Conservation (phyloP, 345 rosid genomes). For the Viola odorata region DNA sequence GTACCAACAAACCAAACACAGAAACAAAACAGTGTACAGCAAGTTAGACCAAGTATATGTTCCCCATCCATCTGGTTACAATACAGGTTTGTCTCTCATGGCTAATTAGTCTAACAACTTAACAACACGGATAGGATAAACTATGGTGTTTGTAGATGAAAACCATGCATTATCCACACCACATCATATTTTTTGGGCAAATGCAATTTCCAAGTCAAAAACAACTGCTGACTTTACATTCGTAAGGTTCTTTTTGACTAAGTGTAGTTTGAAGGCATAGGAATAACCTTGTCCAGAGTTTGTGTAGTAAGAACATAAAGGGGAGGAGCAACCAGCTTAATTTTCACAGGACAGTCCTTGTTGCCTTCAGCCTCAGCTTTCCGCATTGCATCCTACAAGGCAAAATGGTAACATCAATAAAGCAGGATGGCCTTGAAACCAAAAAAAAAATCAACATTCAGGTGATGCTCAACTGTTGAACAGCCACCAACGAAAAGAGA, state of each 20-base stretch:
- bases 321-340: conserved; percentile 94
- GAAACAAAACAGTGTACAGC: neutral
- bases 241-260: no score
- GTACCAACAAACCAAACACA: no score
- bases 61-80: neutral
- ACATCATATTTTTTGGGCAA: no score
- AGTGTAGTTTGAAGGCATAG: no score
- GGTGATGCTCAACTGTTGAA: no score
- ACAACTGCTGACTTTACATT: no score
- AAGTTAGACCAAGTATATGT: neutral
- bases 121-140: no score
- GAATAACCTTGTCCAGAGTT: conserved; percentile 88
- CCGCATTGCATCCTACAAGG: conserved; percentile 81
- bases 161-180: no score
- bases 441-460: neutral
- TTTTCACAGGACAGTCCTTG: conserved; percentile 89
- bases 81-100: no score
- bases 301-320: conserved; percentile 95
- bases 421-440: neutral
- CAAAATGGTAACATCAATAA: conserved; percentile 8
- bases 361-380: conserved; percentile 96
- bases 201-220: no score
- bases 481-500: neutral
- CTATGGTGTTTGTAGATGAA: no score
- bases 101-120: no score